Evolutionary conservation across 2,329 filamentous ascomycete genomes (phyloP).

Genomic region (Aspergillus sp.): DNA sequence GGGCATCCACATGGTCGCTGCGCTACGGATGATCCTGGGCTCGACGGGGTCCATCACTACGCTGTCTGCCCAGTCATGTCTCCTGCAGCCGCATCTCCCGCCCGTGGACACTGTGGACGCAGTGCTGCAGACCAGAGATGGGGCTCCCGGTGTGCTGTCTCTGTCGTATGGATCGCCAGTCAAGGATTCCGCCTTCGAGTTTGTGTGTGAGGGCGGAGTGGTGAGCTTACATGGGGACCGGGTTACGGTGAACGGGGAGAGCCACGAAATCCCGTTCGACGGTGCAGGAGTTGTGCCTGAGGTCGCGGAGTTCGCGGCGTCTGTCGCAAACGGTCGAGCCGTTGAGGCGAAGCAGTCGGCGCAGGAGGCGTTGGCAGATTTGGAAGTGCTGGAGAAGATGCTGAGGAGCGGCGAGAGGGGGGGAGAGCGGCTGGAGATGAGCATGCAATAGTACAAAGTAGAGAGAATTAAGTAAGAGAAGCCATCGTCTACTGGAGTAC

Average conservation of each 20-base stretch:
- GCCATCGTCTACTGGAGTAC: constrained; percentile 1
- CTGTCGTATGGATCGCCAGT: constrained; percentile 47
- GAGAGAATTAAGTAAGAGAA: neutral
- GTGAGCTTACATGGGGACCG: constrained; percentile 36
- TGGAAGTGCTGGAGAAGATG: constrained; percentile 38
- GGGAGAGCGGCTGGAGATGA: constrained; percentile 16
- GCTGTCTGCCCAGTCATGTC: constrained; percentile 42
- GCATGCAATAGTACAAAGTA: constrained; percentile 13
- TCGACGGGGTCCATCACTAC: constrained; percentile 32
- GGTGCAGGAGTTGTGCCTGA: constrained; percentile 45
- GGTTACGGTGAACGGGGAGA: constrained; percentile 27
- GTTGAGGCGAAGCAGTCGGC: constrained; percentile 37
- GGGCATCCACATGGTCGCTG: constrained; percentile 49
- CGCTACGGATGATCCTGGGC: constrained; percentile 41
- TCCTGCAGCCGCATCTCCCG: constrained; percentile 43
- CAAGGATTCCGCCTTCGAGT: constrained; percentile 38
- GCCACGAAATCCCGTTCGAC: constrained; percentile 38
- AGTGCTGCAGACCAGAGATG: constrained; percentile 38
- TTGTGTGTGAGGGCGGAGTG: constrained; percentile 44
- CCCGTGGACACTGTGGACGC: constrained; percentile 51
- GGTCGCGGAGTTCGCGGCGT: constrained; percentile 43
- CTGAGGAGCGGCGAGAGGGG: constrained; percentile 23
- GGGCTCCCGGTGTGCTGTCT: constrained; percentile 41
- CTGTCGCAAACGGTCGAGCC: constrained; percentile 33
- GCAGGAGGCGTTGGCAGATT: constrained; percentile 45